Conservation (phyloP, 306 rosid genomes). For the Ormosia emarginata region DNA sequence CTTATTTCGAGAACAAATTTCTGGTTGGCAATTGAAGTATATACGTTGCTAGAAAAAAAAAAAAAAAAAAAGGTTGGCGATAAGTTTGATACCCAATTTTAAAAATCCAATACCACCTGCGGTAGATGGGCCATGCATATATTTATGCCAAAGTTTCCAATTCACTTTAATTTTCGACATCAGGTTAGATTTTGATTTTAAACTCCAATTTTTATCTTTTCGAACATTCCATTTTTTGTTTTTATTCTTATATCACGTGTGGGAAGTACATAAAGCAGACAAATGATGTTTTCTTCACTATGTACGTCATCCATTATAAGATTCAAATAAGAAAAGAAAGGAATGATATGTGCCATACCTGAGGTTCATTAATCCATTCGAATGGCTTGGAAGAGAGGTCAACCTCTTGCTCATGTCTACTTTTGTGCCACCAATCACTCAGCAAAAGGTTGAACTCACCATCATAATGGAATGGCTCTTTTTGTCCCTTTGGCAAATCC, state of each 20-base stretch:
- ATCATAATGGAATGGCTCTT: slow-evolving; percentile 61
- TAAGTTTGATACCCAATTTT: too few relatives aligned
- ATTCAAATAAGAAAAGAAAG: background rate
- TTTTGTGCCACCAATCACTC: slow-evolving; percentile 76
- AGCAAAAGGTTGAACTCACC: slow-evolving; percentile 54
- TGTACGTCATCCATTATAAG: background rate
- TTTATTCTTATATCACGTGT: background rate
- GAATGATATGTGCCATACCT: slow-evolving; percentile 30
- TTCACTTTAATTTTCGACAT: background rate
- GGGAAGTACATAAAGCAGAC: background rate
- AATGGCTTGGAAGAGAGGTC: slow-evolving; percentile 59
- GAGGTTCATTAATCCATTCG: slow-evolving; percentile 72
- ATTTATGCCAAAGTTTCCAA: background rate
- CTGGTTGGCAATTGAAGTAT: background rate
- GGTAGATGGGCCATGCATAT: background rate
- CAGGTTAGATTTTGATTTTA: background rate
- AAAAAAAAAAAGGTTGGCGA: too few relatives aligned
- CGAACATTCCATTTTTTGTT: background rate
- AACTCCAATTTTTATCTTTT: too few relatives aligned
- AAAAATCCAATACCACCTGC: too few relatives aligned
- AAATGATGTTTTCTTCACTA: background rate
- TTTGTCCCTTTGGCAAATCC: slow-evolving; percentile 37
- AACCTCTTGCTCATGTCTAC: slow-evolving; percentile 44
- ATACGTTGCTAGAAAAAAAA: too few relatives aligned
- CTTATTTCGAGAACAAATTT: background rate